phyloP scores from a whole-genome alignment of 2,329 filamentous ascomycete genomes.

The Sclerotinia spermophila region DNA sequence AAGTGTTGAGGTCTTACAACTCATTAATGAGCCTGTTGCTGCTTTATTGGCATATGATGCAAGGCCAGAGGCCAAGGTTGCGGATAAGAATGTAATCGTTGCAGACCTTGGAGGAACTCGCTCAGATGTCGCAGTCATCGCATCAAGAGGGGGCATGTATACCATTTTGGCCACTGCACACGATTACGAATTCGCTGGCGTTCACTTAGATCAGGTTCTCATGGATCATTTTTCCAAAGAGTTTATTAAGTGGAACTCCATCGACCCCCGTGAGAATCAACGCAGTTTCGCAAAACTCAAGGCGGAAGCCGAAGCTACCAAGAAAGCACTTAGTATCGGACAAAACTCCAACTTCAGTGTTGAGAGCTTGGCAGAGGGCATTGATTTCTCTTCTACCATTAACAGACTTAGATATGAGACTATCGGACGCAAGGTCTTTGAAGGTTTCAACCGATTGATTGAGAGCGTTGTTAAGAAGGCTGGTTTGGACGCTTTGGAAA shows the following conservation, averaged over 20 bases:
- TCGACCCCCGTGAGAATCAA: conserved; percentile 78
- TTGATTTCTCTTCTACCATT: conserved; percentile 87
- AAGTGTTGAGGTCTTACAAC: conserved; percentile 84
- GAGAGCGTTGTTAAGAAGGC: conserved; percentile 88
- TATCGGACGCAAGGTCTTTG: conserved; percentile 79
- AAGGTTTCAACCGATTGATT: conserved; percentile 81
- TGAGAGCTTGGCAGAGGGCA: conserved; percentile 82
- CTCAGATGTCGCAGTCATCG: conserved; percentile 86
- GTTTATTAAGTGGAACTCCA: conserved; percentile 89
- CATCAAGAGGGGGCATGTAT: conserved; percentile 92
- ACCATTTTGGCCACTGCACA: conserved; percentile 89
- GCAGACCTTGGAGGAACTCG: conserved; percentile 90
- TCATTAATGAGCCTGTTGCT: conserved; percentile 87
- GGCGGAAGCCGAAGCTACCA: conserved; percentile 83
- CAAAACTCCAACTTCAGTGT: conserved; percentile 88
- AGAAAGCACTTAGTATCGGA: conserved; percentile 87
- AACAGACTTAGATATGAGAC: conserved; percentile 94
- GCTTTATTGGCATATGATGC: conserved; percentile 90
- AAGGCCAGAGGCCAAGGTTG: conserved; percentile 65
- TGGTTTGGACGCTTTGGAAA: conserved; percentile 82
- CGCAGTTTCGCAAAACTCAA: conserved; percentile 87
- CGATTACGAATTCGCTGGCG: conserved; percentile 90
- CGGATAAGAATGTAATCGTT: conserved; percentile 88
- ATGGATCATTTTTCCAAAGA: conserved; percentile 98
- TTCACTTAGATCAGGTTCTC: conserved; percentile 81